Evolutionary conservation across 202 grass and related monocot genomes (phyloP), one percentile per base, ranked within the genome.

Genomic region (Eragrostis tef): DNA sequence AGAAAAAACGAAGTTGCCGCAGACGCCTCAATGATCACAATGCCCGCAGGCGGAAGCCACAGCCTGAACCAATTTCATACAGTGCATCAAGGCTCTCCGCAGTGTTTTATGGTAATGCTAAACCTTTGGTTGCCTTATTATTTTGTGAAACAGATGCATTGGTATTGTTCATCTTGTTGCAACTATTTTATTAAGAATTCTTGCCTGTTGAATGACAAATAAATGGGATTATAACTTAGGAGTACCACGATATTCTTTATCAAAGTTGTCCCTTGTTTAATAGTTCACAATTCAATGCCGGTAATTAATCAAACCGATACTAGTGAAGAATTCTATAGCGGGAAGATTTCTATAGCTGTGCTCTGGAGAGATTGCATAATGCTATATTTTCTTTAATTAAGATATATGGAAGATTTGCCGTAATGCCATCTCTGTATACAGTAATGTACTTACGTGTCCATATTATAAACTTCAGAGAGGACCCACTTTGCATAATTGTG

Each of bases 1-100:
- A 96, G 90, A 92, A 86, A 74, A 99, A 99, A 69, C 73, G 83
- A 79, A 99, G 96, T 62, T 99, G 96, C 69, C 92, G 96, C 46
- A 88, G 93, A 42, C 90, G 96, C 42, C 89, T 99, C 16, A 88
- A 85, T 61, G 90, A 99, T 84, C 96, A 99, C 76, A 99, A 99
- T 86, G 87, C 90, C 65, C 88, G 93, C 20, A 90, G 96, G 50
- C 90, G 96, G 25, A 99, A 99, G 71, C 91, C 83, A 21, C 93
- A 90, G 15, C 78, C 81, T 51, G 96, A 92, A 58, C 68, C 89
- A 16, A 80, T 91, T 78, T 76, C 96, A 25, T 93, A 90, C 71
- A 73, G 85, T 86, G 87, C 96, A 75, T 83, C 93, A 43, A 88
- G 90, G 76, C 70, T 93, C 60, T 84, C 93, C 20, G 71, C 87